These are phyloP conservation scores for Panicum virgatum DNA, from an alignment of 202 grass and related monocot species.

Conservation along the genomic window DNA sequence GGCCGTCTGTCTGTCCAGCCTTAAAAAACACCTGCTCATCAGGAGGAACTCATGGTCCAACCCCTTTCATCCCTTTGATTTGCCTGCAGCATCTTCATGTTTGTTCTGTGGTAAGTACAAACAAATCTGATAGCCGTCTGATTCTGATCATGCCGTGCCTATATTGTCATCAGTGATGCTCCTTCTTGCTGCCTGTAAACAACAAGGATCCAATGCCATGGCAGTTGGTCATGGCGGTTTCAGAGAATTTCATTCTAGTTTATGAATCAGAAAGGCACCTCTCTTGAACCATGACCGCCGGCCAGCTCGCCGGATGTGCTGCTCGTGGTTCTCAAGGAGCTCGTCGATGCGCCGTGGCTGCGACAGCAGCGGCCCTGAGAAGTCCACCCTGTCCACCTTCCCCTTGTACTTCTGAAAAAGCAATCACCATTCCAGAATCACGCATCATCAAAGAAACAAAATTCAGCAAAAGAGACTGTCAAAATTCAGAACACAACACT, in stretches of 20 bases:
- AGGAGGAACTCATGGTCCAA: constrained; percentile 2
- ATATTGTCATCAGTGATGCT: constrained; percentile 31
- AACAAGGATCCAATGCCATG: background rate
- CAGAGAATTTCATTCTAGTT: background rate
- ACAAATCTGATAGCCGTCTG: background rate
- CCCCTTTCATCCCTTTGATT: background rate
- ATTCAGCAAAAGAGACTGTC: background rate
- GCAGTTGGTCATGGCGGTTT: constrained; percentile 20
- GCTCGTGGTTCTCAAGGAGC: constrained; percentile 74
- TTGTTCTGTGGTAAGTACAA: background rate
- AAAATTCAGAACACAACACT: background rate
- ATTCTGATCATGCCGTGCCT: constrained; percentile 13
- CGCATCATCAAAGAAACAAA: background rate
- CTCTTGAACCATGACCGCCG: constrained; percentile 73
- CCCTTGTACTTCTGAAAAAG: constrained; percentile 57
- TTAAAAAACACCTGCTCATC: constrained; percentile 29
- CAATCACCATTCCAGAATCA: background rate
- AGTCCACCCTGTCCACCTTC: constrained; percentile 53
- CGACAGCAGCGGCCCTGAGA: constrained; percentile 64
- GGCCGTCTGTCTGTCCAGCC: background rate
- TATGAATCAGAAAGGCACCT: constrained; percentile 45
- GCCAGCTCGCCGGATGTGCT: constrained; percentile 58
- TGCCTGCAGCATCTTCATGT: background rate
- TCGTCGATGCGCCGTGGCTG: constrained; percentile 70
- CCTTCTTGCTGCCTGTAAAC: constrained; percentile 43